These are phyloP conservation scores for Aeschynomene evenia DNA, from an alignment of 306 rosid genomes.

Conservation along the genomic window DNA sequence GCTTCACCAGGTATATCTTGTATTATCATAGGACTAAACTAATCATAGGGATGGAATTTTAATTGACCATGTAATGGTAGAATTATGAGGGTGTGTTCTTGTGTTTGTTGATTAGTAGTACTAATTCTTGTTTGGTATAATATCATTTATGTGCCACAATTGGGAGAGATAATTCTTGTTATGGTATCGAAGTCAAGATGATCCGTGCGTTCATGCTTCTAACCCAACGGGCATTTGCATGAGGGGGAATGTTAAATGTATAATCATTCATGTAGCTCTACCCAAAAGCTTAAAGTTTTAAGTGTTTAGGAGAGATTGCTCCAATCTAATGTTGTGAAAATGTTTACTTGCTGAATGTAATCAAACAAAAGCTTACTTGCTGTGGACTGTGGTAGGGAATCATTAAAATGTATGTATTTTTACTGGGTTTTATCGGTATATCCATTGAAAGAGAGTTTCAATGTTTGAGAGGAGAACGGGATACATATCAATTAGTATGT, in stretches of 20 bases:
- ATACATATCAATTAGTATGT: background rate
- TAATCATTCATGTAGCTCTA: no score
- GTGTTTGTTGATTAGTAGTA: background rate
- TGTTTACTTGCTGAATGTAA: background rate
- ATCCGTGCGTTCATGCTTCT: no score
- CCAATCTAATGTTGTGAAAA: background rate
- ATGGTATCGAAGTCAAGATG: no score
- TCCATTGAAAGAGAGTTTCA: slow-evolving; percentile 19
- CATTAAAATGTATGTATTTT: background rate
- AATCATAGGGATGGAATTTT: background rate
- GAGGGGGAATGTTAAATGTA: no score
- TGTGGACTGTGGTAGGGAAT: background rate
- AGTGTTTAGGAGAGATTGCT: no score
- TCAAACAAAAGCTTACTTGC: background rate
- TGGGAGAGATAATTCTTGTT: no score
- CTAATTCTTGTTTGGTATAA: no score
- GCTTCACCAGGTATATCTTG: slow-evolving; percentile 60
- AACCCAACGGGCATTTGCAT: no score
- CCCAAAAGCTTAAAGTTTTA: no score
- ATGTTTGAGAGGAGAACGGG: background rate
- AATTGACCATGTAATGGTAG: background rate
- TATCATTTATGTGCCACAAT: no score
- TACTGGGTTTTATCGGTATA: background rate
- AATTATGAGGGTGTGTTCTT: background rate
- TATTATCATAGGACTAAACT: background rate